Base-by-base conservation (phyloP, 1,284 basidiomycete genomes). In the Pholiota adiposa region DNA sequence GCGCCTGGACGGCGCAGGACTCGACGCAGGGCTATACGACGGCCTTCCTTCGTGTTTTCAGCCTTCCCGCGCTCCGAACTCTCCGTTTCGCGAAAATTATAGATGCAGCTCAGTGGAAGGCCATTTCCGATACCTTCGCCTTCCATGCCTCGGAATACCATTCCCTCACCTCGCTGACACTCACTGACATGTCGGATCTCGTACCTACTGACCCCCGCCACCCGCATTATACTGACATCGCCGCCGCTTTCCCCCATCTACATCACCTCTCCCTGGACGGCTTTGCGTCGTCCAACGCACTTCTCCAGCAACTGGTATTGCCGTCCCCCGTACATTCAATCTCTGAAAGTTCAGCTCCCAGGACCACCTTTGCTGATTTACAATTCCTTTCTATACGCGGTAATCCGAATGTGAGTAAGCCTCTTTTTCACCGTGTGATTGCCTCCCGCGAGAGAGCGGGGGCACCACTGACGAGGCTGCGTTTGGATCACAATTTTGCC, bases 381-480 rank as follows among this genome's bases (percentile, higher is more conserved):
- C 56, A 60, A 29, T 62, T 55, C 4, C 59, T 73, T 41, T 61
- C 62, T 19, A 61, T 73, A 21, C 56, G 36, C 38, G 63, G 65
- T 0, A 70, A 72, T 50, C 25, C 65, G 7, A 51, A 63, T 27
- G 56, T 62, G 8, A 70, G 67, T 46, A 65, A 61, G 53, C 68
- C 68, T 9, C 67, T 72, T 11, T 62, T 73, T 16, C 68, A 70
- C 41, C 64, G 61, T 23, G 60, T 68, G 1, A 62, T 73, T 25
- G 18, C 14, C 8, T 40, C 44, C 8, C 67, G 70, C n/a, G 51
- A 60, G 31, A 31, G 48, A 3, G 41, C 62, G n/a, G 63, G 64
- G 2, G 51, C 40, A 4, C 68, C 69, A 6, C 27, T 70, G 18
- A 23, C 25, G 52, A 65, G 48, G 44, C 54, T 73, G 4, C 63